phyloP scores from a whole-genome alignment of 2,329 filamentous ascomycete species.

The Onygenales sp. region DNA sequence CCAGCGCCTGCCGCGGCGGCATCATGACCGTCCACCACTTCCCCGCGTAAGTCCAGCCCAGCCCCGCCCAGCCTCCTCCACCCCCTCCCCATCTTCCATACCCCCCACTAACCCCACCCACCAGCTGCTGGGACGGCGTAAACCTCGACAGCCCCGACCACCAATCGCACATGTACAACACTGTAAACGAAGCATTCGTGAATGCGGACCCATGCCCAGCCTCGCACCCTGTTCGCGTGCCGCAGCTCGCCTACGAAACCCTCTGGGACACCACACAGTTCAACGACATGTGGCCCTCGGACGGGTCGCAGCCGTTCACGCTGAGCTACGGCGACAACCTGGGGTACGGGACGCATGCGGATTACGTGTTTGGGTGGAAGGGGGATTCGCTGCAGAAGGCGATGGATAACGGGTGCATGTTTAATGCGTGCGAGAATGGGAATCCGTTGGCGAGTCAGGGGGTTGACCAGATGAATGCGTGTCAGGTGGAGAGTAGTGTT shows the following conservation, averaged over 20 bases:
- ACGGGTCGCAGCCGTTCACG: background rate
- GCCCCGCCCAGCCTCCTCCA: background rate
- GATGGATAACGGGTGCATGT: background rate
- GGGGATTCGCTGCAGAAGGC: background rate
- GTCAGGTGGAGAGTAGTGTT: no score
- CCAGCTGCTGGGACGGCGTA: conserved; percentile 22
- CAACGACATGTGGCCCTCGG: background rate
- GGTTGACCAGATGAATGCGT: no score
- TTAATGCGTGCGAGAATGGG: no score
- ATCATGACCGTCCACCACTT: background rate
- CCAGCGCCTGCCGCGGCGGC: background rate
- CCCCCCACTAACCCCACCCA: conserved; percentile 3
- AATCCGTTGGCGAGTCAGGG: no score
- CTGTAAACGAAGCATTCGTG: conserved; percentile 15
- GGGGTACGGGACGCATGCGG: background rate
- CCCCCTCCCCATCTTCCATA: conserved; percentile 5
- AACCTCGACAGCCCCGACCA: conserved; percentile 21
- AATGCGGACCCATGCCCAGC: conserved; percentile 15
- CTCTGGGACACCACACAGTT: conserved; percentile 33
- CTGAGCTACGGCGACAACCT: background rate
- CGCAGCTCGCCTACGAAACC: conserved; percentile 51
- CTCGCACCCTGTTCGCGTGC: conserved; percentile 42
- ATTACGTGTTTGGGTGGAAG: background rate
- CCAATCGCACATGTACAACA: conserved; percentile 22
- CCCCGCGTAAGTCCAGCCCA: background rate